Evolutionary conservation across 148 eudicot genomes (phyloP).

Genomic region (Spergularia marina): DNA sequence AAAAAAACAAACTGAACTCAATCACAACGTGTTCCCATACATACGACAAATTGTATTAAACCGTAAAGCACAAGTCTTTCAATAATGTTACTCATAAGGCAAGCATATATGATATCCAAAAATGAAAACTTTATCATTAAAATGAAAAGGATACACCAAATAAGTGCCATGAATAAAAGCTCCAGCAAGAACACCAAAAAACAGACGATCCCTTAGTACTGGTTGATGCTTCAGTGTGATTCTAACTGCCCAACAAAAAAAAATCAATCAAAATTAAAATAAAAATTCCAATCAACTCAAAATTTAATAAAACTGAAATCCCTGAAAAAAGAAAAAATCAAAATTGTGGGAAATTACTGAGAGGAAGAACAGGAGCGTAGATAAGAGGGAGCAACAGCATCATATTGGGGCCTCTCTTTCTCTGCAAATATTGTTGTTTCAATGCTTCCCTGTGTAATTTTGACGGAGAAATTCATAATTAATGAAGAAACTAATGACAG

Average conservation of each 20-base stretch:
- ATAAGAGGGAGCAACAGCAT: slow-evolving; percentile 66
- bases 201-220: slow-evolving; percentile 85
- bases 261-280: neutral
- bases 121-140: neutral
- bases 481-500: neutral
- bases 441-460: slow-evolving; percentile 28
- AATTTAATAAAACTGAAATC: neutral
- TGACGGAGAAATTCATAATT: neutral
- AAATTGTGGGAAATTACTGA: slow-evolving; percentile 46
- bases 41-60: neutral
- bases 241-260: slow-evolving; percentile 53
- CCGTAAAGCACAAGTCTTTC: neutral
- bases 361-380: slow-evolving; percentile 95
- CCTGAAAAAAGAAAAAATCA: neutral
- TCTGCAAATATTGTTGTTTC: slow-evolving; percentile 27
- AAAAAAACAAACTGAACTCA: too few relatives aligned
- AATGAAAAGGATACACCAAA: slow-evolving; percentile 83
- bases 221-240: slow-evolving; percentile 68
- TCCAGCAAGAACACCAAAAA: slow-evolving; percentile 71
- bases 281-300: neutral
- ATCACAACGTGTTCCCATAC: neutral
- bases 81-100: neutral
- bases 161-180: slow-evolving; percentile 83
- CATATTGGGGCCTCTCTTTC: slow-evolving; percentile 48
- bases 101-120: neutral